Percentiles rank a stretch among this genome's conserved stretches.
phyloP scores from a whole-genome alignment of 352 stramenopile genomes.

The Globisporangium emineosum region DNA sequence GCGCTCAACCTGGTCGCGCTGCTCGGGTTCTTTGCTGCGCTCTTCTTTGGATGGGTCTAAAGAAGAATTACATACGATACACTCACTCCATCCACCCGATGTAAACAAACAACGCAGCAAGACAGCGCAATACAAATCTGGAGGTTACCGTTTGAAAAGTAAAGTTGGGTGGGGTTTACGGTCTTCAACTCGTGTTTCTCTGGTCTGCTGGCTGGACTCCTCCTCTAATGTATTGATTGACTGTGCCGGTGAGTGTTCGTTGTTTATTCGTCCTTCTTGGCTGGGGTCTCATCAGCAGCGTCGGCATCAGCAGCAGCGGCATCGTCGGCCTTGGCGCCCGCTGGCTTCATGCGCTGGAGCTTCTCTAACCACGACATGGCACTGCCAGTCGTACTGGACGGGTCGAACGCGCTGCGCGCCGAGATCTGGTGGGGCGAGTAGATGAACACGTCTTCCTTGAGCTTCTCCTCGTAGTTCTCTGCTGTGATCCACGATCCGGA shows the following conservation, averaged over 20 bases:
- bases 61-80: neutral
- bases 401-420: slow-evolving; percentile 63
- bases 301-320: slow-evolving; percentile 26
- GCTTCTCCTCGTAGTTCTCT: slow-evolving; percentile 71
- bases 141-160: slow-evolving; percentile 1
- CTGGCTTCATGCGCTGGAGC: slow-evolving; percentile 84
- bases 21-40: slow-evolving; percentile 28
- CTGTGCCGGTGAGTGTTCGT: neutral
- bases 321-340: slow-evolving; percentile 35
- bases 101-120: neutral
- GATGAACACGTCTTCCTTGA: slow-evolving; percentile 84
- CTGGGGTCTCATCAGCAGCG: slow-evolving; percentile 19
- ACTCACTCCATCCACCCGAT: neutral
- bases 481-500: slow-evolving; percentile 67
- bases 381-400: slow-evolving; percentile 57
- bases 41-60: slow-evolving; percentile 37
- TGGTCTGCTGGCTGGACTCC: slow-evolving; percentile 2
- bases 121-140: neutral
- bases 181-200: slow-evolving; percentile 9
- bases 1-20: slow-evolving; percentile 51
- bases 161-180: slow-evolving; percentile 4
- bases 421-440: slow-evolving; percentile 78
- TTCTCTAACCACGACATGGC: slow-evolving; percentile 86
- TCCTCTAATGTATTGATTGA: slow-evolving; percentile 21
- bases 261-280: slow-evolving; percentile 17